phyloP scores from a whole-genome alignment of 2,329 filamentous ascomycete species.

The Ramichloridium luteum region DNA sequence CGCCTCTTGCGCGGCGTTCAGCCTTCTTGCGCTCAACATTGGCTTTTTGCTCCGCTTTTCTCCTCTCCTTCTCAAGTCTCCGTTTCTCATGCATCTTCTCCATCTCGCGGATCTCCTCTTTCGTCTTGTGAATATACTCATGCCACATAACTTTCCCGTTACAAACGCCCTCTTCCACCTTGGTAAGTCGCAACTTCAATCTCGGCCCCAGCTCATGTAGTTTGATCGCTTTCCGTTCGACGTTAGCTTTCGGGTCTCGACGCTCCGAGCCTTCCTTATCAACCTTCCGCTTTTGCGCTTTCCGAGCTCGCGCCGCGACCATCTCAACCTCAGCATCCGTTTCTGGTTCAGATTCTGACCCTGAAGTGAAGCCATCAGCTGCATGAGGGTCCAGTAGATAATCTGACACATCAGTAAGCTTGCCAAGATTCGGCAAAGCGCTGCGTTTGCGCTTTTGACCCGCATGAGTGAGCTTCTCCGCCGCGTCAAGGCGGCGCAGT shows the following conservation, averaged over 20 bases:
- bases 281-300: conserved; percentile 46
- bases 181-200: conserved; percentile 78
- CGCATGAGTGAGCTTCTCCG: conserved; percentile 57
- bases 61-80: conserved; percentile 66
- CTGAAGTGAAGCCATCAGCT: conserved; percentile 74
- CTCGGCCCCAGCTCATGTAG: conserved; percentile 84
- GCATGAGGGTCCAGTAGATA: conserved; percentile 75
- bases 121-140: conserved; percentile 78
- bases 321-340: conserved; percentile 95
- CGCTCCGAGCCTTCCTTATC: conserved; percentile 28
- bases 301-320: conserved; percentile 45
- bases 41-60: conserved; percentile 71
- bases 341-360: conserved; percentile 83
- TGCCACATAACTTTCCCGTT: conserved; percentile 94
- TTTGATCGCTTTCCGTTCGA: conserved; percentile 81
- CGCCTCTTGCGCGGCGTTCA: conserved; percentile 36
- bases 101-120: conserved; percentile 62
- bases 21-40: conserved; percentile 82
- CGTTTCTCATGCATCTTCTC: conserved; percentile 74
- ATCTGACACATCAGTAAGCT: conserved; percentile 84
- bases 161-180: conserved; percentile 91
- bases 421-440: conserved; percentile 74
- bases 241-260: conserved; percentile 31
- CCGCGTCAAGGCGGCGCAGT: conserved; percentile 70
- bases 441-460: conserved; percentile 32